Base-by-base conservation (phyloP, 78 protist genomes). In the Dictyostelium intermedium region DNA sequence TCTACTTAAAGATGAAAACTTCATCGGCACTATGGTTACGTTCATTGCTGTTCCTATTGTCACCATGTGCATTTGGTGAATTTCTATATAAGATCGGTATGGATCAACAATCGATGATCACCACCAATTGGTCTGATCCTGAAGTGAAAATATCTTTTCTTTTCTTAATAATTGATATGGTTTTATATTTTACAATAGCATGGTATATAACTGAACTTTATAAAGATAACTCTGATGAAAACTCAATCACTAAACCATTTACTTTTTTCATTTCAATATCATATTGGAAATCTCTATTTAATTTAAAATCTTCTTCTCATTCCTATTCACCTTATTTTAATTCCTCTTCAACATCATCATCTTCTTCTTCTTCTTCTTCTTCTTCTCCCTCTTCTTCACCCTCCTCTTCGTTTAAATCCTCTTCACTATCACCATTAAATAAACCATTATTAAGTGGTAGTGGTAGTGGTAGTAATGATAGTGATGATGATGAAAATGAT, bases 361-460 rank as follows among this genome's bases (percentile, higher is more conserved):
- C 81, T 27, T 84, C 72, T 72, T 41, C 80, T n/a, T 53, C 87
- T n/a, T 83, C 89, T 9, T 70, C 89, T 43, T 70, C 80, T 6
- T 69, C 3, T 1, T 83, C 80, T 69, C 41, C 74, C 3, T 56
- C 85, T 8, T 81, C 50, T 5, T 82, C 60, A 2, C 10, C 60
- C 2, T 45, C 72, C 16, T n/a, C 70, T 10, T 80, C 4, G 2
- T 18, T 13, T 47, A 2, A 39, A 39, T 4, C 4, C 43, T 60
- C 53, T 60, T 82, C 30, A 47, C 53, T 34, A 13, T 61, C 61
- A 56, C n/a, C 27, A 56, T 56, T 56, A 56, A 56, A 20, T 20
- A 56, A 56, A 56, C 66, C 66, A 20, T 56, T 56, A 20, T 27
- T 56, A n/a, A n/a, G n/a, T 56, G 25, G 66, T 56, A 23, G 27